Evolutionary conservation across 768 basidiomycete genomes (phyloP).

Genomic region (Tylopilus subfusipes): DNA sequence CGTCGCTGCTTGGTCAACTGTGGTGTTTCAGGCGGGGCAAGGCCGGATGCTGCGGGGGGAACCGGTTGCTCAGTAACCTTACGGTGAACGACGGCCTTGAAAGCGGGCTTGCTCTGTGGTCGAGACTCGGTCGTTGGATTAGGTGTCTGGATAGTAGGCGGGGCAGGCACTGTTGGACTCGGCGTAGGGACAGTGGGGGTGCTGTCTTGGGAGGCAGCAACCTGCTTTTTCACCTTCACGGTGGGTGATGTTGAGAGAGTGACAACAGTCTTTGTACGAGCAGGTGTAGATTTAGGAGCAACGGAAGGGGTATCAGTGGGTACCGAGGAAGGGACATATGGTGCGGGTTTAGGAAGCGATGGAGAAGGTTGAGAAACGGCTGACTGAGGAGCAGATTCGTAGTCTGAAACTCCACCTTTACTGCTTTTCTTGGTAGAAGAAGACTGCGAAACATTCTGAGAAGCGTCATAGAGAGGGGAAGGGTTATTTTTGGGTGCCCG

Average conservation of each 20-base stretch:
- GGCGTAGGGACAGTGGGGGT: slow-evolving; percentile 1
- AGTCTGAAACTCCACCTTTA: slow-evolving; percentile 10
- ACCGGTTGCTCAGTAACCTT: slow-evolving; percentile 42
- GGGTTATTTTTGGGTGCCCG: background rate
- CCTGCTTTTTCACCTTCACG: slow-evolving; percentile 1
- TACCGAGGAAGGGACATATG: background rate
- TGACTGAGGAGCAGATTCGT: slow-evolving; percentile 16
- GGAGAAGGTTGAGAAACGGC: slow-evolving; percentile 9
- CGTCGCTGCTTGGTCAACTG: slow-evolving; percentile 29
- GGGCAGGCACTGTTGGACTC: slow-evolving; percentile 1
- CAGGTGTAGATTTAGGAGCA: background rate
- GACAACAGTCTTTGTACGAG: background rate
- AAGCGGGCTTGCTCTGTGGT: slow-evolving; percentile 29
- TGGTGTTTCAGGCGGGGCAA: slow-evolving; percentile 25
- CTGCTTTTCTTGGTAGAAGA: background rate
- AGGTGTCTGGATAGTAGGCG: slow-evolving; percentile 10
- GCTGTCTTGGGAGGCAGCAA: background rate
- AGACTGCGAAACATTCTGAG: slow-evolving; percentile 7
- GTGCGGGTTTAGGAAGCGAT: background rate
- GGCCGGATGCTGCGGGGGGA: slow-evolving; percentile 14
- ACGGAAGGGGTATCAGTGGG: background rate
- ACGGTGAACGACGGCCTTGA: slow-evolving; percentile 57
- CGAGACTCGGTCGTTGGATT: background rate
- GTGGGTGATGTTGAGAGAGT: background rate
- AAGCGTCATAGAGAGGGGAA: background rate